Conservation (phyloP, 192 early-diverging fungal species). For the Dissophora ornata region DNA sequence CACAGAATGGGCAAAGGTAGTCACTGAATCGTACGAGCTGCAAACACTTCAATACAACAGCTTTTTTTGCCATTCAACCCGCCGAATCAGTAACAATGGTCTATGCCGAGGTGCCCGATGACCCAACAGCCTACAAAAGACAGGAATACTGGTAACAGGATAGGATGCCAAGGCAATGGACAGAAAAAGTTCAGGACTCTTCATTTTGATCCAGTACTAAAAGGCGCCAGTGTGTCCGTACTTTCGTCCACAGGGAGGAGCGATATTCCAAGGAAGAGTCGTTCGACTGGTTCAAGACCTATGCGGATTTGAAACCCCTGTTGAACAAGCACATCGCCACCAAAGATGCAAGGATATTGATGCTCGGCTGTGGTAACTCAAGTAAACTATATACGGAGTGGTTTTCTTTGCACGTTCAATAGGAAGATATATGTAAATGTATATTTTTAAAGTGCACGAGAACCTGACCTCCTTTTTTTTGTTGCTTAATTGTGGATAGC, state of each 20-base stretch:
- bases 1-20: too few relatives aligned
- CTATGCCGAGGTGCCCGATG: slow-evolving; percentile 64
- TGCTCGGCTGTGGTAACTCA: slow-evolving; percentile 91
- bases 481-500: too few relatives aligned
- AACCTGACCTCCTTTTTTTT: too few relatives aligned
- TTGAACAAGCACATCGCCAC: slow-evolving; percentile 63
- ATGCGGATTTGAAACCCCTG: slow-evolving; percentile 74
- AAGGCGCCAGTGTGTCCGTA: too few relatives aligned
- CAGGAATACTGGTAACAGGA: slow-evolving; percentile 82
- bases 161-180: neutral
- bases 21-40: neutral
- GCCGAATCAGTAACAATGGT: slow-evolving; percentile 22
- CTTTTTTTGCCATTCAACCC: too few relatives aligned
- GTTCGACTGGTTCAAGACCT: slow-evolving; percentile 94
- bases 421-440: neutral
- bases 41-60: neutral
- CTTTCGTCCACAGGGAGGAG: slow-evolving; percentile 30
- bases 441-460: too few relatives aligned
- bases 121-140: slow-evolving; percentile 78
- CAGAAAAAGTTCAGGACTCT: too few relatives aligned
- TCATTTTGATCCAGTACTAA: too few relatives aligned
- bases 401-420: too few relatives aligned
- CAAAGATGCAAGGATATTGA: slow-evolving; percentile 73
- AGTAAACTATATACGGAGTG: too few relatives aligned
- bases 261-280: slow-evolving; percentile 58